Evolutionary conservation across 2,329 filamentous ascomycete species (phyloP).

Genomic region (Fusarium virguliforme): DNA sequence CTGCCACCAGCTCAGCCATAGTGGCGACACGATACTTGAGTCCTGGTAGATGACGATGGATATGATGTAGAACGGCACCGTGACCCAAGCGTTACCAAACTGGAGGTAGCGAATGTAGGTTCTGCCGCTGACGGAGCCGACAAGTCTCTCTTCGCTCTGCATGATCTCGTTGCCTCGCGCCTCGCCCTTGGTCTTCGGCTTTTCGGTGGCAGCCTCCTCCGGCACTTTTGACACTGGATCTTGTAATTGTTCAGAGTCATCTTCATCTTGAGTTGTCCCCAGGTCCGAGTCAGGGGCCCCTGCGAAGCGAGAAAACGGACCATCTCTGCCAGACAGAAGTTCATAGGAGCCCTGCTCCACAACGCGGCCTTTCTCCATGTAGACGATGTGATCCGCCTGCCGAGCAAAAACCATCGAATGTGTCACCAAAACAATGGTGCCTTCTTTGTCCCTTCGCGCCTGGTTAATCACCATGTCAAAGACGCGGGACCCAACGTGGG

Average conservation of each 20-base stretch:
- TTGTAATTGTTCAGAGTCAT: accelerated
- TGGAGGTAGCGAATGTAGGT: constrained; percentile 35
- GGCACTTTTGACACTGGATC: accelerated
- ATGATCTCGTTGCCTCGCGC: constrained; percentile 34
- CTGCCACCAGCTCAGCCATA: constrained; percentile 40
- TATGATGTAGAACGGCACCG: constrained; percentile 14
- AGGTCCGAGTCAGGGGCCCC: background rate
- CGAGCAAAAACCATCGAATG: constrained; percentile 33
- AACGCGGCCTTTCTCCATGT: constrained; percentile 25
- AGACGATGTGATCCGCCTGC: constrained; percentile 32
- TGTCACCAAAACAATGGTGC: constrained; percentile 15
- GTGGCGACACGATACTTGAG: constrained; percentile 31
- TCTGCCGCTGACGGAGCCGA: constrained; percentile 31
- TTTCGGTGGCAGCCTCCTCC: background rate
- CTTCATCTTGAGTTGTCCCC: background rate
- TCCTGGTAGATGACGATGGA: constrained; percentile 33
- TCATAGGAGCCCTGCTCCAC: constrained; percentile 29
- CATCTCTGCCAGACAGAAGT: background rate
- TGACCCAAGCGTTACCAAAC: constrained; percentile 32
- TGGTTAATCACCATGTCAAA: constrained; percentile 35
- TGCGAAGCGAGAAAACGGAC: constrained; percentile 18
- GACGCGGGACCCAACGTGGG: constrained; percentile 30
- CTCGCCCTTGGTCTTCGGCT: background rate
- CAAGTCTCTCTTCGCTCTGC: constrained; percentile 32
- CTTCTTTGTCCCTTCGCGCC: constrained; percentile 15